phyloP scores from a whole-genome alignment of 441 rosid genomes.

The Corymbia citriodora region DNA sequence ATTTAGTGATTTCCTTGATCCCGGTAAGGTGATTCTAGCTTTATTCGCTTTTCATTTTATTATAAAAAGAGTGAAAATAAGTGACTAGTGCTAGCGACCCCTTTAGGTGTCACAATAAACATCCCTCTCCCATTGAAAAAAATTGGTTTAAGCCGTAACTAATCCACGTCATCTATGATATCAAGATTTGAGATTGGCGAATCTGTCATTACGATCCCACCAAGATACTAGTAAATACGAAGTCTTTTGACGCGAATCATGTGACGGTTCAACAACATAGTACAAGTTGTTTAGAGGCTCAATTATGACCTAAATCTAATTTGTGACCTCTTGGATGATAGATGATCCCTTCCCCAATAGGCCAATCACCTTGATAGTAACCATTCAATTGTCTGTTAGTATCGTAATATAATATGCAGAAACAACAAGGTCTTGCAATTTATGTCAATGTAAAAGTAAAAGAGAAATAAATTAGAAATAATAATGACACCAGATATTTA shows the following conservation, averaged over 20 bases:
- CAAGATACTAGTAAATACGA: background rate
- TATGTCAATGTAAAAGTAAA: no score
- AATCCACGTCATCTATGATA: background rate
- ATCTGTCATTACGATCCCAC: background rate
- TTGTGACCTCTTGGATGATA: background rate
- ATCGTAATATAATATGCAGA: no score
- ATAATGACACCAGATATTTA: no score
- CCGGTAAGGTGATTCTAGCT: background rate
- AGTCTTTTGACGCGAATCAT: background rate
- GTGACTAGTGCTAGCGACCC: background rate
- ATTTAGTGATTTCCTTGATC: background rate
- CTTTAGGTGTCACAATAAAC: background rate
- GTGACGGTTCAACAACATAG: background rate
- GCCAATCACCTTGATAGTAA: background rate
- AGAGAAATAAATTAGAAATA: no score
- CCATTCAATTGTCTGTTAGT: no score
- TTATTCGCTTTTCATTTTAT: background rate
- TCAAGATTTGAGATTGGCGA: background rate
- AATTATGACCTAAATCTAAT: background rate
- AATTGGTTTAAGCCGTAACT: background rate
- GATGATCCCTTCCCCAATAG: background rate
- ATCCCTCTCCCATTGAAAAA: background rate
- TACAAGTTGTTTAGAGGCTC: background rate
- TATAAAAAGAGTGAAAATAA: background rate
- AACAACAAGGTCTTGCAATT: no score